Base-by-base conservation (phyloP, 2,329 filamentous ascomycete species). In the Fusarium nurragi region DNA sequence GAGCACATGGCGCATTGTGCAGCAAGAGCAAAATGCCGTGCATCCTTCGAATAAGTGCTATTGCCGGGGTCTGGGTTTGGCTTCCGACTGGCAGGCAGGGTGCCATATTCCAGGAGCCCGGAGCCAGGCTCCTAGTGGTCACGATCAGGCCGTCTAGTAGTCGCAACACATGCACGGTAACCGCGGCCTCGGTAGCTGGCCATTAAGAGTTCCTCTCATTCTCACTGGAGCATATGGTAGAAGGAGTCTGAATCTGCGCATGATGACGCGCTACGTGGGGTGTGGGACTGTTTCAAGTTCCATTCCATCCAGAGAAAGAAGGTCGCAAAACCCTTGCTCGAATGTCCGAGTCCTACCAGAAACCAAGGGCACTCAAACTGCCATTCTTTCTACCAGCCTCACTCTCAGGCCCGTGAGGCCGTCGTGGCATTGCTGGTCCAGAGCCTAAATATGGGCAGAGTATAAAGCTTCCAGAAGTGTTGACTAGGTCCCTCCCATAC, bases 221-320 rank as follows among this genome's bases (percentile, higher is more conserved):
- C 28, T 52, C 32, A 37, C 40, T 18, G 39, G 19, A 32, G 26
- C 32, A 44, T 30, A 54, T 54, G 58, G 39, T 40, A 30, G 46
- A 64, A 43, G 38, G 47, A 56, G 53, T 59, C 40, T 44, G 25
- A 49, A 54, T 48, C 50, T 56, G 60, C 38, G 52, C 47, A 67
- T 54, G 32, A 61, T 57, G 65, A 53, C 51, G 49, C 45, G 48
- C 52, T 54, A 55, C 64, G 58, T 70, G 68, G 67, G 62, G 57
- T 50, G 48, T 54, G 54, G 46, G 44, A 60, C 43, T 64, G 69
- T 69, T 71, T 71, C 69, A 63, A 40, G 63, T 71, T 68, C 62
- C 63, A 56, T 63, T 63, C 67, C 60, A 61, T 52, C 62, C 63
- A 39, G 46, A 64, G 45, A 44, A 52, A 62, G 53, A 67, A 66